These are phyloP conservation scores for Colletotrichum acutatum DNA, from an alignment of 2,329 filamentous ascomycete species.

Conservation along the genomic window DNA sequence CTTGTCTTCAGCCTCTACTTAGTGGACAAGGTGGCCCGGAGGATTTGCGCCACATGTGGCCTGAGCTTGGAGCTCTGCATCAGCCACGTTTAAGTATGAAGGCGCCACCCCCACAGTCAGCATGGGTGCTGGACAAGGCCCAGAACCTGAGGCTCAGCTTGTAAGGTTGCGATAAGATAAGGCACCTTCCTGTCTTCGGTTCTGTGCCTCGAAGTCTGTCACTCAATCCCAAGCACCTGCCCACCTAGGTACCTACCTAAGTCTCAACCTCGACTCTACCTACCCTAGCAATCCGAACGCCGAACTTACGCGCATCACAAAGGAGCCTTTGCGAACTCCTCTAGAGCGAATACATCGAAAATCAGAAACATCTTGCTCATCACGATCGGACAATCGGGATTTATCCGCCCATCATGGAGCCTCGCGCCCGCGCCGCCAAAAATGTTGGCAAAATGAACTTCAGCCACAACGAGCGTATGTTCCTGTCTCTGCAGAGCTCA, in stretches of 20 bases:
- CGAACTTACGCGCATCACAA: background rate
- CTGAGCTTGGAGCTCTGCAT: background rate
- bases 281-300: background rate
- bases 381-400: background rate
- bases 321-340: no score
- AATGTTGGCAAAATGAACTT: constrained; percentile 90
- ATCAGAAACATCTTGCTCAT: background rate
- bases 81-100: background rate
- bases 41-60: constrained; percentile 18
- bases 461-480: constrained; percentile 74
- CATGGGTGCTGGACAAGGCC: background rate
- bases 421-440: constrained; percentile 79
- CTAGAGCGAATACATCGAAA: background rate
- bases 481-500: background rate
- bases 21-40: constrained; percentile 35
- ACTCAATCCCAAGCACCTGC: background rate
- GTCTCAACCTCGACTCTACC: background rate
- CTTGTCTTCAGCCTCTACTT: constrained; percentile 18
- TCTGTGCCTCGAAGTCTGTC: constrained; percentile 20
- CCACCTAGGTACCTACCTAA: background rate
- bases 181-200: background rate
- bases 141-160: background rate
- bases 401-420: constrained; percentile 70
- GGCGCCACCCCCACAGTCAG: constrained; percentile 18
- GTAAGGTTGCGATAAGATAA: background rate